Evolutionary conservation across 148 eudicot species (phyloP).

Genomic region (Diospyros lotus): DNA sequence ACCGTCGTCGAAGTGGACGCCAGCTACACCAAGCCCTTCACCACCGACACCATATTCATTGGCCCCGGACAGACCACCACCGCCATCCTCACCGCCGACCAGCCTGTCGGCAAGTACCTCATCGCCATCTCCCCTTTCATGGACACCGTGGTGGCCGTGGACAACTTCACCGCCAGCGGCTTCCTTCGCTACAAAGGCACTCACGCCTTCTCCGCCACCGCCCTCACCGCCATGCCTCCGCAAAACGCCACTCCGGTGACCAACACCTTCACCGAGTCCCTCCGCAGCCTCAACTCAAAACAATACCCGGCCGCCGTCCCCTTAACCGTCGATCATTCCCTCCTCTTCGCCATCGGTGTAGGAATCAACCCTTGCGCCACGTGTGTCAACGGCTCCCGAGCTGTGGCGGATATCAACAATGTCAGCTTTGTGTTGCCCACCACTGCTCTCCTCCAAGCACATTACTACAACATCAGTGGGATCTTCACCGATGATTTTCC

Average conservation of each 20-base stretch:
- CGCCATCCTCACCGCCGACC: slow-evolving; percentile 48
- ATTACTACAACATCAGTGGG: slow-evolving; percentile 45
- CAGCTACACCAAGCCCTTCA: slow-evolving; percentile 58
- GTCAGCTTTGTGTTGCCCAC: slow-evolving; percentile 65
- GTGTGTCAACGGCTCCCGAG: slow-evolving; percentile 46
- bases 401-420: slow-evolving; percentile 60
- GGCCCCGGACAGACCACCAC: slow-evolving; percentile 87
- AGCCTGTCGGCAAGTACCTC: slow-evolving; percentile 40
- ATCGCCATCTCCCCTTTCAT: slow-evolving; percentile 68
- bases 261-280: slow-evolving; percentile 28
- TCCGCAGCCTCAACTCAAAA: slow-evolving; percentile 54
- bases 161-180: slow-evolving; percentile 46
- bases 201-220: slow-evolving; percentile 18
- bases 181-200: slow-evolving; percentile 32
- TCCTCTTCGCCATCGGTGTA: slow-evolving; percentile 48
- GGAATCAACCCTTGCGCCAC: slow-evolving; percentile 63
- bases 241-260: slow-evolving; percentile 45
- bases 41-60: slow-evolving; percentile 52
- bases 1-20: slow-evolving; percentile 83
- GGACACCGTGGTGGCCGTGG: slow-evolving; percentile 57
- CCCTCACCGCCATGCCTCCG: slow-evolving; percentile 41
- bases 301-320: slow-evolving; percentile 56
- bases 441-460: slow-evolving; percentile 63
- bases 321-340: slow-evolving; percentile 39
- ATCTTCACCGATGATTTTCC: slow-evolving; percentile 76